phyloP scores from a whole-genome alignment of 495 filamentous ascomycete species.

The Neurospora tetrasperma region DNA sequence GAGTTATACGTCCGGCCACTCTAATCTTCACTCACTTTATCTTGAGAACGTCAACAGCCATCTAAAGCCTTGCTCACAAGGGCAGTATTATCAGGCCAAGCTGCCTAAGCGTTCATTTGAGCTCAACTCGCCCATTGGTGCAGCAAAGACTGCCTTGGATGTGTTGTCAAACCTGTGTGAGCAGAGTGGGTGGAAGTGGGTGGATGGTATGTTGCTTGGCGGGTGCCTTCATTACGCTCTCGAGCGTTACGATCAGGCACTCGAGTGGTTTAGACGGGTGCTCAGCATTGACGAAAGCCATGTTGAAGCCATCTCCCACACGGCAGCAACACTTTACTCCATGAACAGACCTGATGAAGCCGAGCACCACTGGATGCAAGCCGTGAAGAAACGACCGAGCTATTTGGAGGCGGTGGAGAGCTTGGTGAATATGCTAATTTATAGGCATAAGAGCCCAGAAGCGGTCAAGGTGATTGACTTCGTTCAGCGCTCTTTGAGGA shows the following conservation, averaged over 20 bases:
- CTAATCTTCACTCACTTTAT: neutral
- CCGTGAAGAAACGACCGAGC: slow-evolving; percentile 72
- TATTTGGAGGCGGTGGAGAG: slow-evolving; percentile 97
- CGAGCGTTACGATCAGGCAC: slow-evolving; percentile 73
- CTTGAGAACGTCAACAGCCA: slow-evolving; percentile 2
- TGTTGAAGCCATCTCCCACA: slow-evolving; percentile 89
- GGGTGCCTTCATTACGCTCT: slow-evolving; percentile 92
- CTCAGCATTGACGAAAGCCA: slow-evolving; percentile 77
- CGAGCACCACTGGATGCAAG: slow-evolving; percentile 73
- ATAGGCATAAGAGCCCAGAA: slow-evolving; percentile 69
- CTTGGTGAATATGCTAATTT: slow-evolving; percentile 79
- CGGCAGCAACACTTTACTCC: slow-evolving; percentile 79
- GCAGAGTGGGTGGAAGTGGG: slow-evolving; percentile 86
- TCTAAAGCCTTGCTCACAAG: slow-evolving; percentile 1
- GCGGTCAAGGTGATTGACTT: slow-evolving; percentile 84
- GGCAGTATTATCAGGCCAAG: slow-evolving; percentile 10
- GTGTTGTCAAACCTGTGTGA: slow-evolving; percentile 73
- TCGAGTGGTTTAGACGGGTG: slow-evolving; percentile 84
- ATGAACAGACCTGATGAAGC: slow-evolving; percentile 76
- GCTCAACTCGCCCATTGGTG: slow-evolving; percentile 25
- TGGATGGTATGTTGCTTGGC: slow-evolving; percentile 87
- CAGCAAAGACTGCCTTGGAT: slow-evolving; percentile 61
- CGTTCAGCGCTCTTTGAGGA: slow-evolving; percentile 66
- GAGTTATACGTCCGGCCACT: neutral
- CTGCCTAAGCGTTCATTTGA: slow-evolving; percentile 11